These are phyloP conservation scores for Perkinsus chesapeaki DNA, from an alignment of 169 alveolate species.

Conservation along the genomic window DNA sequence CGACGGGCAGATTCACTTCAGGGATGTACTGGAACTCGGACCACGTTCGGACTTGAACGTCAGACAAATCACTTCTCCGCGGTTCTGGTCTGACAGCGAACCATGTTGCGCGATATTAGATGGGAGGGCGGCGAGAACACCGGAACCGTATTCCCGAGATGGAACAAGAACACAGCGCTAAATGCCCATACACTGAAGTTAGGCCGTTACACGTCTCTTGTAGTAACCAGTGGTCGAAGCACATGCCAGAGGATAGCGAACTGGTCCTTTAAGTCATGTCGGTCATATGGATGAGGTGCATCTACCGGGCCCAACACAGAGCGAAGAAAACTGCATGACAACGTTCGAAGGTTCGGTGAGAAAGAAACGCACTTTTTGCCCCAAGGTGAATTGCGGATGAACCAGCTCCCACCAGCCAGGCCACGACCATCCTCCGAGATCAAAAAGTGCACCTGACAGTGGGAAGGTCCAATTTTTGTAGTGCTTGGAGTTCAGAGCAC, in stretches of 20 bases:
- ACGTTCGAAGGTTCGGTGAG: neutral
- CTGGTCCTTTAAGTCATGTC: conserved; percentile 7
- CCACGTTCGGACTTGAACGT: neutral
- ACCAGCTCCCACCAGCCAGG: conserved; percentile 2
- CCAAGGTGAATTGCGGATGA: neutral
- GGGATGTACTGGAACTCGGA: neutral
- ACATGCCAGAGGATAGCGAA: conserved; percentile 2
- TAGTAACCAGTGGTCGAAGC: neutral
- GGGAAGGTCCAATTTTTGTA: too few species aligned
- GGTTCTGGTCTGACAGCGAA: neutral
- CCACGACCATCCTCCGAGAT: conserved; percentile 9
- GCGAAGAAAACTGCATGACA: neutral
- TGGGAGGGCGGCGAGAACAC: too few species aligned
- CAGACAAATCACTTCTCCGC: neutral
- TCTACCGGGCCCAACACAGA: neutral
- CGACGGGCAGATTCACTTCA: neutral
- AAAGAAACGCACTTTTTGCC: neutral
- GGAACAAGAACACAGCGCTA: too few species aligned
- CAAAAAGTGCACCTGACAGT: neutral
- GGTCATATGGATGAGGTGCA: neutral
- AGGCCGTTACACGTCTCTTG: neutral
- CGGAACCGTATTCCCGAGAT: too few species aligned
- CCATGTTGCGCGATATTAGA: neutral
- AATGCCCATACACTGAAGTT: too few species aligned
- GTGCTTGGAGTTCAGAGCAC: too few species aligned